phyloP scores from a whole-genome alignment of 495 filamentous ascomycete genomes.

The Penicillium desertorum region DNA sequence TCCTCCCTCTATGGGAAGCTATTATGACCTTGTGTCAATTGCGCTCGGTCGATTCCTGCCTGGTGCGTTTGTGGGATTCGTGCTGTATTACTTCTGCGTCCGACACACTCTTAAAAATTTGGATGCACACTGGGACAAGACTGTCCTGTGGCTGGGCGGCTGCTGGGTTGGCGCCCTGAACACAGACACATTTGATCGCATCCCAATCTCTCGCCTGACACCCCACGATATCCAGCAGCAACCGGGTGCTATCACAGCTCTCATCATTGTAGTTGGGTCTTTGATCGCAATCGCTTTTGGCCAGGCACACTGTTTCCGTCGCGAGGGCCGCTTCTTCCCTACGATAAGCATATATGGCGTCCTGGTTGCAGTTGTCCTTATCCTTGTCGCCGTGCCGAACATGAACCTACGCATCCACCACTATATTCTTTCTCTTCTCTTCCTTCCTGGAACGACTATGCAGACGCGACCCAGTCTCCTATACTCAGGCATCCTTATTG shows the following conservation, averaged over 20 bases:
- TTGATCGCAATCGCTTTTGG: constrained; percentile 52
- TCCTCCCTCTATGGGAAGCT: constrained; percentile 52
- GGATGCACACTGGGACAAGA: constrained; percentile 69
- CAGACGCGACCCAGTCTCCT: constrained; percentile 58
- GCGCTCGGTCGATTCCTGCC: constrained; percentile 71
- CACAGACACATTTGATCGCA: constrained; percentile 72
- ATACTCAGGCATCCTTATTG: constrained; percentile 62
- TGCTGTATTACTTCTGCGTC: constrained; percentile 63
- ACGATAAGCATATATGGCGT: constrained; percentile 67
- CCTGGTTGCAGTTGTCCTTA: constrained; percentile 41
- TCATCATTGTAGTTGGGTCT: constrained; percentile 60
- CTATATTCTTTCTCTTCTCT: constrained; percentile 60
- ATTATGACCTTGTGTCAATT: constrained; percentile 59
- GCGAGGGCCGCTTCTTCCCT: constrained; percentile 60
- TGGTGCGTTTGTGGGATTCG: constrained; percentile 66
- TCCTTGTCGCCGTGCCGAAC: constrained; percentile 53
- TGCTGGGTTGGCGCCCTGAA: constrained; percentile 77
- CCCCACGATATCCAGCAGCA: constrained; percentile 71
- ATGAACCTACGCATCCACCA: constrained; percentile 66
- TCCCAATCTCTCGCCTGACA: constrained; percentile 75
- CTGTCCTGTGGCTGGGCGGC: constrained; percentile 69
- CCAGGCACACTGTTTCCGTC: constrained; percentile 67
- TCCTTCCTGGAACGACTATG: constrained; percentile 57
- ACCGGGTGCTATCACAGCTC: constrained; percentile 66
- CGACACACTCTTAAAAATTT: constrained; percentile 52